Evolutionary conservation across 2,329 filamentous ascomycete species (phyloP).

Genomic region (Xylariaceae sp.): DNA sequence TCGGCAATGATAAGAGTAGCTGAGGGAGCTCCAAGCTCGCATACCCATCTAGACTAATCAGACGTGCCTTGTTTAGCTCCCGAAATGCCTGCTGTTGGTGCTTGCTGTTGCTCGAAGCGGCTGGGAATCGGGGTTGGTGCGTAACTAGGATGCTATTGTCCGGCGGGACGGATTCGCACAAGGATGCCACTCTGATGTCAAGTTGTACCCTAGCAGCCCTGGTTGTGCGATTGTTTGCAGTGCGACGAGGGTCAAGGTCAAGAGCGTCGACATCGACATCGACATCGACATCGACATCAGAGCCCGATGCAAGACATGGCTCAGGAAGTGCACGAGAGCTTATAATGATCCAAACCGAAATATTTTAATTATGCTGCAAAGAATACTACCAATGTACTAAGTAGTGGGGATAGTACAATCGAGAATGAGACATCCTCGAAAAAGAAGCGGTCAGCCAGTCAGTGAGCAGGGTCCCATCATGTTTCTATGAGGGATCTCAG

Average conservation of each 20-base stretch:
- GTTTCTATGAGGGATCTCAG: too few species aligned
- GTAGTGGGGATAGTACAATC: neutral
- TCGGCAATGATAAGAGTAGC: constrained; percentile 12
- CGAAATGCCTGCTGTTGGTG: neutral
- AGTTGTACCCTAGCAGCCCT: too few species aligned
- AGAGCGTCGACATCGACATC: too few species aligned
- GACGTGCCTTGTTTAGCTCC: neutral
- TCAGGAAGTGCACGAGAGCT: constrained; percentile 3
- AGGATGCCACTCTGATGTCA: constrained; percentile 2
- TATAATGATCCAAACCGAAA: constrained; percentile 3
- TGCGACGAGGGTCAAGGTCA: too few species aligned
- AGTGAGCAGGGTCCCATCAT: too few species aligned
- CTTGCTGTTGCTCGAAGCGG: neutral
- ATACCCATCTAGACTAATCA: neutral
- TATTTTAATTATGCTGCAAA: neutral
- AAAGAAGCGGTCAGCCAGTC: constrained; percentile 17
- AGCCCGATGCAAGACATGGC: constrained; percentile 3
- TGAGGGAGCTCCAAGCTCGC: constrained; percentile 21
- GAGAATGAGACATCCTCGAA: neutral
- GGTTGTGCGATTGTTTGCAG: too few species aligned
- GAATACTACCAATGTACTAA: neutral
- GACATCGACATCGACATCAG: too few species aligned
- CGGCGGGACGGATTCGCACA: constrained; percentile 11
- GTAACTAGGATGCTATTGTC: constrained; percentile 12
- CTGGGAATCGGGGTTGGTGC: constrained; percentile 1